Conservation (phyloP, 306 rosid species). For the Rosa rugosa region DNA sequence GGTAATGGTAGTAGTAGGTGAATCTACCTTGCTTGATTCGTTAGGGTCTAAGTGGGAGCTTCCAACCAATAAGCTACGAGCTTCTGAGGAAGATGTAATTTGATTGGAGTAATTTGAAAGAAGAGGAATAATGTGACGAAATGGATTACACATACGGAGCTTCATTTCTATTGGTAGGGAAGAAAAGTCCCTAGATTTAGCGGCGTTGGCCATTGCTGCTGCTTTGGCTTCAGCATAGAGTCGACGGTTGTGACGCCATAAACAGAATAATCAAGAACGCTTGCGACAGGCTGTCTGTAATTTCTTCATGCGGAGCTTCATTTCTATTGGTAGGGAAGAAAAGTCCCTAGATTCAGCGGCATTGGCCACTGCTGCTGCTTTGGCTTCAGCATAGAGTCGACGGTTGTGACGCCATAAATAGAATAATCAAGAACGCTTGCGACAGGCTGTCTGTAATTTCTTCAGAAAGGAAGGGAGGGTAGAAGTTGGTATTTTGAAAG, state of each 20-base stretch:
- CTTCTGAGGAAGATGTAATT: constrained; percentile 12
- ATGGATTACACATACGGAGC: constrained; percentile 44
- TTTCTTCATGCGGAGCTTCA: too few relatives aligned
- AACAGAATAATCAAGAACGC: constrained; percentile 49
- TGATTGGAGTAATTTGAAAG: constrained; percentile 29
- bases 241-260: constrained; percentile 26
- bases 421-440: constrained; percentile 47
- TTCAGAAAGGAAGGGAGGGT: too few relatives aligned
- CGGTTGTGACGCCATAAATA: constrained; percentile 27
- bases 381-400: background rate
- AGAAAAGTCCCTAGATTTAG: too few relatives aligned
- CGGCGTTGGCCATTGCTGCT: background rate
- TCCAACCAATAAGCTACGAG: constrained; percentile 39
- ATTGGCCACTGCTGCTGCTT: background rate
- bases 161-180: constrained; percentile 38
- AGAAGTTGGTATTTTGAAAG: too few relatives aligned
- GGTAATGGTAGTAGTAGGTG: background rate
- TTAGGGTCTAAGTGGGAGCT: constrained; percentile 31
- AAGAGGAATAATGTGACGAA: constrained; percentile 34
- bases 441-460: background rate
- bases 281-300: background rate
- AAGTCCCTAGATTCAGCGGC: background rate
- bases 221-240: background rate
- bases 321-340: too few relatives aligned
- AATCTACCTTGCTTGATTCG: constrained; percentile 56